Percentiles rank a stretch among this genome's conserved stretches.
Conservation (phyloP, 2,329 filamentous ascomycete species). For the Dothideomycetes sp. region DNA sequence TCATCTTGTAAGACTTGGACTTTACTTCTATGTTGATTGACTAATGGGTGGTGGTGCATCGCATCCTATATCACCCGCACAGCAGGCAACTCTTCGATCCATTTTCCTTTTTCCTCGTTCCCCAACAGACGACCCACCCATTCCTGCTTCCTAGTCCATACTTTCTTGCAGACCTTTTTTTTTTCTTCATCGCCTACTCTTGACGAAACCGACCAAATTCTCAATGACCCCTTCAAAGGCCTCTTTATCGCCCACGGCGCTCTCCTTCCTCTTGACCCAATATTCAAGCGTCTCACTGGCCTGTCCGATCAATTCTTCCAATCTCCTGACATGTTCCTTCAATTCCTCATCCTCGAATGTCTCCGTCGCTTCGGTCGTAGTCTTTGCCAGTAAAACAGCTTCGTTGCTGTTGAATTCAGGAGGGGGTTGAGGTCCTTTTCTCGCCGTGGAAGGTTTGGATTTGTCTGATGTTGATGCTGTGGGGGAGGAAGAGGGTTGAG, state of each 20-base stretch:
- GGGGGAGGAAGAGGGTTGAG: slow-evolving; percentile 18
- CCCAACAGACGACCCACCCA: too few relatives aligned
- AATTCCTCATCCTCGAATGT: slow-evolving; percentile 75
- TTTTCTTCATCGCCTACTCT: slow-evolving; percentile 2
- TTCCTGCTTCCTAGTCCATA: too few relatives aligned
- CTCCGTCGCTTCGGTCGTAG: slow-evolving; percentile 71
- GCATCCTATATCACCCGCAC: too few relatives aligned
- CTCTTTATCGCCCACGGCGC: slow-evolving; percentile 81
- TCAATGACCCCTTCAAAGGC: slow-evolving; percentile 95
- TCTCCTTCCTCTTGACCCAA: slow-evolving; percentile 79
- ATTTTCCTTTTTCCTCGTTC: too few relatives aligned
- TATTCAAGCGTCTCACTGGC: slow-evolving; percentile 75
- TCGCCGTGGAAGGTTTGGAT: slow-evolving; percentile 15
- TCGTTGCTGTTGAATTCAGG: slow-evolving; percentile 72
- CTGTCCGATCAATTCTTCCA: slow-evolving; percentile 60
- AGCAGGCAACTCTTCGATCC: too few relatives aligned
- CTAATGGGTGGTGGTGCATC: too few relatives aligned
- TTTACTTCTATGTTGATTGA: too few relatives aligned
- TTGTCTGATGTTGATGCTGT: slow-evolving; percentile 5
- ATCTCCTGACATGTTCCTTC: slow-evolving; percentile 56
- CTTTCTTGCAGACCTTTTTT: too few relatives aligned
- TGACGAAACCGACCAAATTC: slow-evolving; percentile 59
- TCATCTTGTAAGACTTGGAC: too few relatives aligned
- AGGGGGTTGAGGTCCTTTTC: slow-evolving; percentile 52
- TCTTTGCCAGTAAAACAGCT: slow-evolving; percentile 68